Evolutionary conservation across 192 early-diverging fungal species (phyloP).

Genomic region (Coemansia sp.): DNA sequence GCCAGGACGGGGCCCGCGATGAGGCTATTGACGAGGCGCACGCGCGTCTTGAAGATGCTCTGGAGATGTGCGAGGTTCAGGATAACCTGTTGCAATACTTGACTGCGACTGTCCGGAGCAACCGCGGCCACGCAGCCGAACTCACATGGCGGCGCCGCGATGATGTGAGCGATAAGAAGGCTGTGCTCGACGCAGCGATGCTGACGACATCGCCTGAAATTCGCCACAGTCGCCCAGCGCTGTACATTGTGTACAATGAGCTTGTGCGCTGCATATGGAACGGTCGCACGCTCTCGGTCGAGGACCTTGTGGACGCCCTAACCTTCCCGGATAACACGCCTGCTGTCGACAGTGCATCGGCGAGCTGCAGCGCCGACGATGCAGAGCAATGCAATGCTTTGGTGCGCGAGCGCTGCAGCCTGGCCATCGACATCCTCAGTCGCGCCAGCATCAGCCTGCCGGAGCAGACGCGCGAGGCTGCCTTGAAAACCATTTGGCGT

Average conservation of each 20-base stretch:
- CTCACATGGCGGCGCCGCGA: slow-evolving; percentile 10
- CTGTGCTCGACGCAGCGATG: slow-evolving; percentile 29
- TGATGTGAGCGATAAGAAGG: slow-evolving; percentile 17
- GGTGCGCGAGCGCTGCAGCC: slow-evolving; percentile 19
- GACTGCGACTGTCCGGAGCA: slow-evolving; percentile 1
- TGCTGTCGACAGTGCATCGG: background rate
- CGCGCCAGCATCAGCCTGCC: slow-evolving; percentile 27
- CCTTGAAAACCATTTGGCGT: slow-evolving; percentile 41
- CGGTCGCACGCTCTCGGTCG: slow-evolving; percentile 12
- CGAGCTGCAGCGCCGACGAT: background rate
- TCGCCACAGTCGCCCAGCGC: slow-evolving; percentile 29
- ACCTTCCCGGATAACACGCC: slow-evolving; percentile 25
- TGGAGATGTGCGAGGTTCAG: slow-evolving; percentile 43
- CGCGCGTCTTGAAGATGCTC: slow-evolving; percentile 30
- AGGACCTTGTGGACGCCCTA: slow-evolving; percentile 34
- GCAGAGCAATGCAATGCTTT: slow-evolving; percentile 1
- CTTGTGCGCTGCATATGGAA: slow-evolving; percentile 25
- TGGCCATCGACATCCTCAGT: slow-evolving; percentile 42
- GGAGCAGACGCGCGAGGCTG: slow-evolving; percentile 19
- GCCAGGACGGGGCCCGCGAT: background rate
- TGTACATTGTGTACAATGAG: slow-evolving; percentile 32
- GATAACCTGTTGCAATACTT: slow-evolving; percentile 14
- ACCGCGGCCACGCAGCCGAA: background rate
- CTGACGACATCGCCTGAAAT: slow-evolving; percentile 31
- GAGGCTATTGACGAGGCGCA: slow-evolving; percentile 18